Evolutionary conservation across 139 green algal species (phyloP), one percentile per base, ranked within the genome.

Genomic region (Trebouxia sp.): DNA sequence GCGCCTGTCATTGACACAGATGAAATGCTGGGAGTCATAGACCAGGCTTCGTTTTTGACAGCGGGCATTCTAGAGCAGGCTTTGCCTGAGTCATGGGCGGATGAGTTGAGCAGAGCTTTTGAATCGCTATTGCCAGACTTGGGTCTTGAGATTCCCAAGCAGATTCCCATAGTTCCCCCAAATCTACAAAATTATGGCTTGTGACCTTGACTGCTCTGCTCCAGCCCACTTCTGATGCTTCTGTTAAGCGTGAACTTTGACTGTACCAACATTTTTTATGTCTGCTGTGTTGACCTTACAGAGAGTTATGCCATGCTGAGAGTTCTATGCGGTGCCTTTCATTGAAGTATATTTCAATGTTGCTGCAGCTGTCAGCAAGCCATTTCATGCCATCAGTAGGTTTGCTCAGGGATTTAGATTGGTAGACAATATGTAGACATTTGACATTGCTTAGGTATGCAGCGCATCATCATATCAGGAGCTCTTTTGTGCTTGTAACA

Each of bases 11-110:
- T 85, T 17, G 62, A 85, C 58, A 72, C 62, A 11, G 37, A 51
- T 41, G 37, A 77, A 66, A 39, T 85, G 78, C 20, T 66, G 35
- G 65, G 65, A 53, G 35, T 83, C 17, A 62, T 83, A 22, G 65
- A 83, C 35, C 37, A 83, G 17, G 78, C 78, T 15, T 42, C 69
- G 43, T 69, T 65, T 67, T n/a, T 82, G 58, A 69, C 66, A 37
- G 35, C 62, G 28, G 39, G 30, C 62, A 51, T 77, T 51, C 70
- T 53, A 42, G 77, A 76, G 48, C 51, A 69, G 51, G 50, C 51
- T 56, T 39, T 80, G 76, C 76, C 51, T 65, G 50, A 47, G 22
- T 48, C 50, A 41, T 70, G 37, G 50, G 50, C 37, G 35, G 38
- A 69, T 48, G 32, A 69, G 24, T 37, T 80, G 50, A 41, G 39